phyloP scores from a whole-genome alignment of 2,329 filamentous ascomycete genomes.

The Huntiella omanensis region DNA sequence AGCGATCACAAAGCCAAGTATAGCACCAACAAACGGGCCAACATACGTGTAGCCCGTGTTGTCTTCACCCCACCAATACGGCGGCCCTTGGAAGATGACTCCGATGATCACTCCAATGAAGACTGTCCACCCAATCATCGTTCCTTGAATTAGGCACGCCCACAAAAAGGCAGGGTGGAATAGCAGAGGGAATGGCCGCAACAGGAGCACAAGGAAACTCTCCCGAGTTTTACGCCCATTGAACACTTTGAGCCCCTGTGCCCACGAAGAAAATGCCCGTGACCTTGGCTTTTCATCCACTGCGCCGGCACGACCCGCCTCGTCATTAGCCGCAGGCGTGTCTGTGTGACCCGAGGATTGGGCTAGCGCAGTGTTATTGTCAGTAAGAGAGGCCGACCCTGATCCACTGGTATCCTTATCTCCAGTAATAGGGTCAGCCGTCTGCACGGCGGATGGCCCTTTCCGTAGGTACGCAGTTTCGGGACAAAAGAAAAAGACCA shows the following conservation, averaged over 20 bases:
- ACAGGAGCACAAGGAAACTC: conserved; percentile 41
- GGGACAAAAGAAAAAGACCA: conserved; percentile 61
- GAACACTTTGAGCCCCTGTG: conserved; percentile 47
- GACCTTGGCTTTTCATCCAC: too few species aligned
- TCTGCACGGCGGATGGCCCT: neutral
- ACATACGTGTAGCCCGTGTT: conserved; percentile 75
- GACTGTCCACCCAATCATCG: conserved; percentile 88
- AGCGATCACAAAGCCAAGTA: conserved; percentile 58
- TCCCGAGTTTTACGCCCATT: conserved; percentile 70
- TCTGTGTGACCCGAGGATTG: too few species aligned
- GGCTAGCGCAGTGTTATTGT: conserved; percentile 18
- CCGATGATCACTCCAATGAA: conserved; percentile 72
- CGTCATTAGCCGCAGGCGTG: too few species aligned
- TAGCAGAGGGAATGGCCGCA: conserved; percentile 69
- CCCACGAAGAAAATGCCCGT: conserved; percentile 22
- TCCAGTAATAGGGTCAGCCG: neutral
- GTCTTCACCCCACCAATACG: conserved; percentile 65
- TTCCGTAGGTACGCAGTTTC: conserved; percentile 59
- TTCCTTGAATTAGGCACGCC: conserved; percentile 62
- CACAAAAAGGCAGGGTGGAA: conserved; percentile 73
- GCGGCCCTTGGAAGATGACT: conserved; percentile 64
- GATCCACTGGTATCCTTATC: neutral
- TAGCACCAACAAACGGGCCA: conserved; percentile 66
- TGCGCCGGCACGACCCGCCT: too few species aligned
- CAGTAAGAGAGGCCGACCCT: conserved; percentile 13